phyloP scores from a whole-genome alignment of 805 yeast species.

The Ascoidea rubescens region DNA sequence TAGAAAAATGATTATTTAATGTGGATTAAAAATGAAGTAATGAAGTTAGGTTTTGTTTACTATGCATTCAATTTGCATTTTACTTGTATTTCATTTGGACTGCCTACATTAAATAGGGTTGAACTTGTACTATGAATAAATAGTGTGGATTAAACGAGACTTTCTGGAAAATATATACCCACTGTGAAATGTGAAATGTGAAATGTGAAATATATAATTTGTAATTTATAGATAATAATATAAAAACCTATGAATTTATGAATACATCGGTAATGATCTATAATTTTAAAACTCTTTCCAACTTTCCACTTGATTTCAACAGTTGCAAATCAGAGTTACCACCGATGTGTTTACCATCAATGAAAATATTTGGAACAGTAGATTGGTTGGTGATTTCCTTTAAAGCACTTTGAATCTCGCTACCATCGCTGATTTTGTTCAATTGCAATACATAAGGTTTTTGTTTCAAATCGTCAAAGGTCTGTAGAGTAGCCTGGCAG shows the following conservation, averaged over 20 bases:
- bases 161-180: no score
- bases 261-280: background rate
- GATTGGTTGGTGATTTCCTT: constrained; percentile 71
- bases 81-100: no score
- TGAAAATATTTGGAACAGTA: constrained; percentile 88
- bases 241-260: background rate
- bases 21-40: no score
- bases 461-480: constrained; percentile 17
- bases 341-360: constrained; percentile 86
- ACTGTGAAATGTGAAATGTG: no score
- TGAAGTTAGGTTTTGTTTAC: no score
- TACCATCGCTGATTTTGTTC: constrained; percentile 53
- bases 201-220: background rate
- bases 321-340: constrained; percentile 85
- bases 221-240: background rate
- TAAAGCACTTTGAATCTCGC: constrained; percentile 70
- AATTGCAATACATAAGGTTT: constrained; percentile 23
- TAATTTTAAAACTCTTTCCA: constrained; percentile 7
- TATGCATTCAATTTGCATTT: no score
- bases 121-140: no score
- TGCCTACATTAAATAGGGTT: no score
- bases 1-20: no score
- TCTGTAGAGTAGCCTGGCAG: constrained; percentile 32
- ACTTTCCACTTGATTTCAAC: constrained; percentile 20
- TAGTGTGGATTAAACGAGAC: no score